Evolutionary conservation across 495 filamentous ascomycete genomes (phyloP).

Genomic region (Aspergillus panamensis): DNA sequence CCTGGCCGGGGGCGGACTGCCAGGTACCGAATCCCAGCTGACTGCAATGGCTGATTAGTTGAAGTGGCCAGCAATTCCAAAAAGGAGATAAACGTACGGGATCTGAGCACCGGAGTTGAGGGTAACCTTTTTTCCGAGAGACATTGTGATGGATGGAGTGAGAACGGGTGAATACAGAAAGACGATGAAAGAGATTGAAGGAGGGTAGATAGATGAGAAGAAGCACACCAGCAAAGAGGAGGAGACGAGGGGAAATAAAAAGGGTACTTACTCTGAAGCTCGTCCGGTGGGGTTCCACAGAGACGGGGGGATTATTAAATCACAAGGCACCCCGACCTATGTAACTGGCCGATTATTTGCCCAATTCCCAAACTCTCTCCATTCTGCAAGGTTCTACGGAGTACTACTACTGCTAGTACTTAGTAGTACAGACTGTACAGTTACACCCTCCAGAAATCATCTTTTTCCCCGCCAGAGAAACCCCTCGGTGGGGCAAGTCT

Average conservation of each 20-base stretch:
- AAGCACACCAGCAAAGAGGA: constrained; percentile 3
- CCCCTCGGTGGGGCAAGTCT: constrained; percentile 12
- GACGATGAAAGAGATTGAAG: neutral
- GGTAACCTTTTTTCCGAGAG: constrained; percentile 45
- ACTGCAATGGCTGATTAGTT: constrained; percentile 22
- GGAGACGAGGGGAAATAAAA: constrained; percentile 11
- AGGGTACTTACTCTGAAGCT: neutral
- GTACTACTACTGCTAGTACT: neutral
- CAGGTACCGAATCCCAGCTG: constrained; percentile 55
- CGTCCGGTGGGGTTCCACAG: constrained; percentile 15
- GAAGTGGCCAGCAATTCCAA: neutral
- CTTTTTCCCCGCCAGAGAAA: constrained; percentile 9
- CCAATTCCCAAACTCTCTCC: neutral
- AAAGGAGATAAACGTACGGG: constrained; percentile 32
- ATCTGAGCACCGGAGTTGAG: constrained; percentile 44
- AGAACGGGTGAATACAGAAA: constrained; percentile 5
- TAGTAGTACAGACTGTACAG: no score
- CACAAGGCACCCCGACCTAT: neutral
- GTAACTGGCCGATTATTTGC: neutral
- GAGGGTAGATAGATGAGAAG: neutral
- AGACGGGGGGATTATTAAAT: neutral
- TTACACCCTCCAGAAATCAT: neutral
- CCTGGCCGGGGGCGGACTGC: constrained; percentile 52
- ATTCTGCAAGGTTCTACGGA: neutral
- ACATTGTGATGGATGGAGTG: constrained; percentile 34